Evolutionary conservation across 73 alveolate genomes (phyloP), one percentile per base, ranked within the genome.

Genomic region (Uronychia setigera): DNA sequence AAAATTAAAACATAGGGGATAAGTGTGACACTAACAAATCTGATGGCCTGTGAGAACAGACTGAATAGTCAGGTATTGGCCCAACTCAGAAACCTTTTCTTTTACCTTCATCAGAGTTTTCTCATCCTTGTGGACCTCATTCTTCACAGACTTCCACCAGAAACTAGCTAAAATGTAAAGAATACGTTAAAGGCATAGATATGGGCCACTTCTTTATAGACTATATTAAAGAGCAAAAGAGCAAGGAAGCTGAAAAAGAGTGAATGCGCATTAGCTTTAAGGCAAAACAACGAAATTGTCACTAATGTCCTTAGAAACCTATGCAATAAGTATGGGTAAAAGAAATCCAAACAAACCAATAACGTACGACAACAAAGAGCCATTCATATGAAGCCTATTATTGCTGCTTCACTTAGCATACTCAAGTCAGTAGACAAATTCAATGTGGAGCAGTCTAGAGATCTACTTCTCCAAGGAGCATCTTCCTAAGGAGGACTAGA

Each of bases 51-150:
- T 19, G 67, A 46, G 19, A 46, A 46, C 67, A 46, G 19, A 46
- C 67, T 46, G n/a, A 46, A 46, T 46, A 11, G n/a, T 46, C 67
- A 46, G 67, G 19, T 46, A 5, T 46, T 46, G 67, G 67, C 67
- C 87, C 26, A 83, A 59, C 29, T 79, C 87, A 29, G 87, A 59
- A 31, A 81, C 79, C 26, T 76, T 78, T 60, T 78, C 79, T 58
- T 86, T 58, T 33, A 86, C 92, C 86, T 90, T 29, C 93, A 93
- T 78, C 90, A 93, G 77, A 90, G 79, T 84, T 93, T 90, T 76
- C 82, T 90, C 29, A 59, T 57, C 31, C 80, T 90, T 0, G 60
- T 90, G 27, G 94, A 93, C 35, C 58, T 93, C 32, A 79, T 93
- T 58, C 30, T 93, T 29, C 59, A 81, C 29, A 79, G 86, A 59